Conservation (phyloP, 2,329 filamentous ascomycete genomes). For the Berkeleyomyces rouxiae region DNA sequence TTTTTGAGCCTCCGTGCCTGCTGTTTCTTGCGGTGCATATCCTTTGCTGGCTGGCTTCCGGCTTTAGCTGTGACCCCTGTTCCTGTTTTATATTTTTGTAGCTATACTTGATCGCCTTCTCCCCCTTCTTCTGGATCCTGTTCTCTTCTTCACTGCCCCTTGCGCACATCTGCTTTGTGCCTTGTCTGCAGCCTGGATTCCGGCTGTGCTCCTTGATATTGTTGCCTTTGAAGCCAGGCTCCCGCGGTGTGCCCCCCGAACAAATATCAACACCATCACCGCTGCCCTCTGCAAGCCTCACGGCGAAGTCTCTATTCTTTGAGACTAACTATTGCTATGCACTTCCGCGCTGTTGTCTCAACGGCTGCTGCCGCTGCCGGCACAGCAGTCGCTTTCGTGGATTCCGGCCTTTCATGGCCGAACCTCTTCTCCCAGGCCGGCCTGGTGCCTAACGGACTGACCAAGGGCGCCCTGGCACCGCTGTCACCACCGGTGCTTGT, state of each 20-base stretch:
- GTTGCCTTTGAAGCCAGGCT: neutral
- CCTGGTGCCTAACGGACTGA: neutral
- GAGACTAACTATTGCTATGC: neutral
- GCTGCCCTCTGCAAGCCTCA: neutral
- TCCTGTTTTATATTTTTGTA: too few species aligned
- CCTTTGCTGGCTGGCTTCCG: too few species aligned
- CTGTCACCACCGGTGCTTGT: neutral
- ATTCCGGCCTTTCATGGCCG: constrained; percentile 6
- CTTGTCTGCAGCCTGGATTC: neutral
- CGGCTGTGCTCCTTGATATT: neutral
- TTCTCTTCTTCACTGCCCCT: too few species aligned
- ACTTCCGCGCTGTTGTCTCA: constrained; percentile 11
- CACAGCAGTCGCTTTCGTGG: constrained; percentile 5
- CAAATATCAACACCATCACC: neutral
- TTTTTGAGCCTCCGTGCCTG: too few species aligned
- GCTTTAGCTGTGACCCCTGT: too few species aligned
- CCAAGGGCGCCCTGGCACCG: neutral
- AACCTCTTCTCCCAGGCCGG: neutral
- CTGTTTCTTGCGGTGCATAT: too few species aligned
- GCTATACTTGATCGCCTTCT: too few species aligned
- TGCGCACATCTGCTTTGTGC: neutral
- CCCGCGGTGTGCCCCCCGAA: neutral
- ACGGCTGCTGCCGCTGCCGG: constrained; percentile 2
- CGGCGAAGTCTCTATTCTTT: too few species aligned
- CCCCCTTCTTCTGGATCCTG: too few species aligned